A percentile compares a stretch with the other conserved stretches of the same genome.
These are phyloP conservation scores for Trichosporon faecale DNA, from an alignment of 1,284 basidiomycete genomes.

Conservation along the genomic window DNA sequence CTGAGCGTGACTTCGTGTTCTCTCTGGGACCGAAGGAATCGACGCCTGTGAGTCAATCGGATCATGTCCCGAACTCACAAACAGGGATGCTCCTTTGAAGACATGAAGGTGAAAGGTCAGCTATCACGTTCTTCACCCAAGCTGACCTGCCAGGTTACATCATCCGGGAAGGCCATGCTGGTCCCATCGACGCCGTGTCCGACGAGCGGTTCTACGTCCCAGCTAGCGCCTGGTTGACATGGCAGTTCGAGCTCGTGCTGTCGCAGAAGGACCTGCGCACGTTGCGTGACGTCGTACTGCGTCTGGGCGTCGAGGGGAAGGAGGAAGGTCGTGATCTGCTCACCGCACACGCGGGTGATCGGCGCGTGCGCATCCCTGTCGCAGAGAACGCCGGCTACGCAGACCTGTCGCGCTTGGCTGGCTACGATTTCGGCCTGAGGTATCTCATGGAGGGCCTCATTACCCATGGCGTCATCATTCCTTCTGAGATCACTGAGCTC, in stretches of 20 bases:
- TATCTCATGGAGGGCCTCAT: constrained; percentile 35
- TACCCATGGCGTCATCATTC: constrained; percentile 27
- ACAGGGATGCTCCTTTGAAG: constrained; percentile 18
- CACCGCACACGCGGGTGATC: background rate
- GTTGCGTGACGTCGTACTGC: constrained; percentile 13
- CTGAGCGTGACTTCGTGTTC: constrained; percentile 30
- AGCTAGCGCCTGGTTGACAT: constrained; percentile 24
- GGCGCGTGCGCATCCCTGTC: constrained; percentile 6
- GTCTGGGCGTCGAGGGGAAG: constrained; percentile 7
- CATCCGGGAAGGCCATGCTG: constrained; percentile 27
- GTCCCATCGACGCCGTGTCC: constrained; percentile 18
- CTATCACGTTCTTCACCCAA: background rate
- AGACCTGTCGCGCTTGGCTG: background rate
- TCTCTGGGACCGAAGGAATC: constrained; percentile 15
- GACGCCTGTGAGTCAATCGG: constrained; percentile 7
- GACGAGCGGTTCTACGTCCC: constrained; percentile 17
- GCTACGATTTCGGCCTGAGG: constrained; percentile 22
- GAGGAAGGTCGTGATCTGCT: constrained; percentile 19
- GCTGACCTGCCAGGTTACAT: constrained; percentile 19
- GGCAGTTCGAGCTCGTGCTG: constrained; percentile 24
- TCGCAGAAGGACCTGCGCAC: background rate
- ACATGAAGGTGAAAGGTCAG: constrained; percentile 23
- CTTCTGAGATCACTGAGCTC: constrained; percentile 26
- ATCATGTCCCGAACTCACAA: background rate
- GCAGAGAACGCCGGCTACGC: background rate